Conservation (phyloP, 1,139 yeast genomes). For the Magnusiomyces tetraspermus region DNA sequence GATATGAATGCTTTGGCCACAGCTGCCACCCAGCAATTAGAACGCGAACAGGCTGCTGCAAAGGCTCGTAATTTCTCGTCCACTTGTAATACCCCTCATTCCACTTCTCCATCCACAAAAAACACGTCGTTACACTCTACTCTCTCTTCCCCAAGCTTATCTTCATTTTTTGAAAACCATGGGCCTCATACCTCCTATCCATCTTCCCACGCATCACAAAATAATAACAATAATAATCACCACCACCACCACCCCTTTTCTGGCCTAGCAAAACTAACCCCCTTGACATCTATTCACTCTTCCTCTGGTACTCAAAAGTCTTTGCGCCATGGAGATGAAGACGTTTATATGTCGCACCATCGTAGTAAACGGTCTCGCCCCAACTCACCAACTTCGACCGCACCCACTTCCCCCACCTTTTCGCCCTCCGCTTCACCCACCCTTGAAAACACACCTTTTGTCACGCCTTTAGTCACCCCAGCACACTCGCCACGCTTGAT, state of each 20-base stretch:
- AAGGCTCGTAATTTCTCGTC: conserved; percentile 1
- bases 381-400: conserved; percentile 64
- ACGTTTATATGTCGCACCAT: conserved; percentile 37
- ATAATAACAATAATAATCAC: conserved; percentile 11
- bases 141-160: conserved; percentile 55
- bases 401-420: conserved; percentile 45
- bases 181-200: too few relatives aligned
- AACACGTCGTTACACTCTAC: conserved; percentile 39
- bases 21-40: conserved; percentile 74
- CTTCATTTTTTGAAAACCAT: conserved; percentile 42
- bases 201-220: too few relatives aligned
- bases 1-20: conserved; percentile 72
- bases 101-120: conserved; percentile 17
- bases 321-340: conserved; percentile 32
- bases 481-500: conserved; percentile 45
- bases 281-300: conserved; percentile 34
- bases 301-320: neutral
- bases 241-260: conserved; percentile 35
- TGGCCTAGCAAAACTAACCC: conserved; percentile 48
- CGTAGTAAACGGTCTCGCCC: conserved; percentile 65
- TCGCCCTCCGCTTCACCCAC: conserved; percentile 37
- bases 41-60: conserved; percentile 32
- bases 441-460: conserved; percentile 48
- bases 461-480: conserved; percentile 36
- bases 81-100: conserved; percentile 8